Conservation (phyloP, 352 stramenopile genomes). For the Phytophthora meadii region DNA sequence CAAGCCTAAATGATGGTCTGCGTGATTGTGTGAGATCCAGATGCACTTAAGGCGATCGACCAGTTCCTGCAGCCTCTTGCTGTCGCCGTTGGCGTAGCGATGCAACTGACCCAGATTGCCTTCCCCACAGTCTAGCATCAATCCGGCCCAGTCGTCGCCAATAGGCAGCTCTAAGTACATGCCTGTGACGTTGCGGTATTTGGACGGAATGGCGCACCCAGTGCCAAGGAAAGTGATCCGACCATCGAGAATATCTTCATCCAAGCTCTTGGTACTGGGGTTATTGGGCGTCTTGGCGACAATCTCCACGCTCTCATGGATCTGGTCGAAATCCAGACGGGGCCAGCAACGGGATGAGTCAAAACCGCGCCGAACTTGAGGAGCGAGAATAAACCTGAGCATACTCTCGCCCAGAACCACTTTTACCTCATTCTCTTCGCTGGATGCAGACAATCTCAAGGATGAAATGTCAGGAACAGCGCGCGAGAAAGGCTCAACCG, state of each 20-base stretch:
- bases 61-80: constrained; percentile 50
- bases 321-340: constrained; percentile 55
- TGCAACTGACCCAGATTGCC: constrained; percentile 95
- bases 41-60: constrained; percentile 89
- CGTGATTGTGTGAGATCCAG: constrained; percentile 98
- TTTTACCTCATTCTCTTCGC: constrained; percentile 18
- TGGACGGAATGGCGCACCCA: constrained; percentile 96
- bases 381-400: constrained; percentile 72
- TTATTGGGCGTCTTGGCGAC: constrained; percentile 1
- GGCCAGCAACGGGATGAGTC: constrained; percentile 61
- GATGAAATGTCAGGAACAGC: constrained; percentile 19
- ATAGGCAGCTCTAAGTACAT: constrained; percentile 90
- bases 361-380: constrained; percentile 66
- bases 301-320: constrained; percentile 44
- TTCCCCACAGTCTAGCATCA: constrained; percentile 98
- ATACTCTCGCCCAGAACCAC: constrained; percentile 70
- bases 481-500: constrained; percentile 42
- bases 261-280: constrained; percentile 1
- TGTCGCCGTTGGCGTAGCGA: constrained; percentile 58
- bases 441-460: constrained; percentile 8
- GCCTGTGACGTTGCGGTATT: constrained; percentile 98
- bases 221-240: constrained; percentile 96
- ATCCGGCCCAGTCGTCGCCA: constrained; percentile 41
- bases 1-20: constrained; percentile 97
- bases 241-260: constrained; percentile 44